Conservation (phyloP, 2,329 filamentous ascomycete species). For the Metarhizium anisopliae region DNA sequence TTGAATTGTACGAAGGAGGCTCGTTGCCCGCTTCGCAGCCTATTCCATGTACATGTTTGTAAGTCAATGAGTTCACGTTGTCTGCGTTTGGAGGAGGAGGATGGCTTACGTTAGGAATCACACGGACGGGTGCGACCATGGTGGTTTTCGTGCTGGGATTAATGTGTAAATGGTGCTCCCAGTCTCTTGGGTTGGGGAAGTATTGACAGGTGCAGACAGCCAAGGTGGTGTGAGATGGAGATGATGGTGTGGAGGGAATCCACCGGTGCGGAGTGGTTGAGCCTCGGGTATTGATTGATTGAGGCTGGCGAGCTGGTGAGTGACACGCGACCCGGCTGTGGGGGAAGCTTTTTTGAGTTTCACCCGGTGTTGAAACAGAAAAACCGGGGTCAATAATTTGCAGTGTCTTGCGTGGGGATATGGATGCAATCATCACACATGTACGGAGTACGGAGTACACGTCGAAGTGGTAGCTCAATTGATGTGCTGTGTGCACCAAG, state of each 20-base stretch:
- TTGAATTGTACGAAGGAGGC: constrained; percentile 79
- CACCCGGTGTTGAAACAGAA: too few relatives aligned
- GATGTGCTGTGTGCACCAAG: too few relatives aligned
- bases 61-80: neutral
- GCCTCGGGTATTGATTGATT: too few relatives aligned
- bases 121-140: constrained; percentile 22
- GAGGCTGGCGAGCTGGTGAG: neutral
- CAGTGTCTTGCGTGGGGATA: too few relatives aligned
- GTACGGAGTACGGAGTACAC: too few relatives aligned
- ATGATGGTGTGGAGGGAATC: neutral
- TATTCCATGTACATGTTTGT: constrained; percentile 15
- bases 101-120: constrained; percentile 24
- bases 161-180: too few relatives aligned
- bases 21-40: constrained; percentile 57
- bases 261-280: too few relatives aligned
- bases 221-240: neutral
- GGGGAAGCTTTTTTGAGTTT: too few relatives aligned
- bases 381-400: too few relatives aligned
- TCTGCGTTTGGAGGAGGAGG: neutral
- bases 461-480: too few relatives aligned
- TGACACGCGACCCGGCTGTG: neutral
- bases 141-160: neutral
- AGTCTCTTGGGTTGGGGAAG: neutral
- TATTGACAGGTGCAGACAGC: neutral
- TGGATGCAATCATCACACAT: too few relatives aligned